Base-by-base conservation (phyloP, 2,329 filamentous ascomycete species). In the Phaeosphaeria sp. region DNA sequence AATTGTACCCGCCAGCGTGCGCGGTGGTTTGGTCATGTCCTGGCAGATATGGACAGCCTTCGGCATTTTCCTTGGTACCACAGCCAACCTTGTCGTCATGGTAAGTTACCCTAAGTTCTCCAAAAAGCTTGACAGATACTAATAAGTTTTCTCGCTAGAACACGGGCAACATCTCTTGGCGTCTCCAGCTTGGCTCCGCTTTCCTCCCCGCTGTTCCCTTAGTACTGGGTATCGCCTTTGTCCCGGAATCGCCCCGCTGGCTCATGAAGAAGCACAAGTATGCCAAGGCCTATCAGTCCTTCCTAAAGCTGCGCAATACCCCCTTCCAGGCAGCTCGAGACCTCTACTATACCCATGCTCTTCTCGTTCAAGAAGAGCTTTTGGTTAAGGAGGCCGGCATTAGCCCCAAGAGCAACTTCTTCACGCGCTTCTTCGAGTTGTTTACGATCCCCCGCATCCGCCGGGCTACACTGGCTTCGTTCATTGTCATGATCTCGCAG, bases 391-490 rank as follows among this genome's bases (percentile, higher is more conserved):
- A 76, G 41, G 65, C 70, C n/a, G 68, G 69, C 18, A 53, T 78
- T 22, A 70, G 71, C 46, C 65, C 69, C 9, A 73, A 74, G 52
- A 72, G 67, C 60, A 79, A 77, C 58, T 72, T 79, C 54, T 75
- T 80, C 61, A 78, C 69, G 1, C 73, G 78, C 41, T 79, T 80
- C 60, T 39, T 83, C 39, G 85, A 91, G 70, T 72, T 86, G 0
- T 90, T 92, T 68, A 90, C 87, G 11, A 84, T 92, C 55, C 88
- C 89, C 1, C 85, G 90, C 47, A 81, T 90, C 11, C 85, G 89
- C 15, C 84, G 89, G 42, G 92, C 92, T 2, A 93, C 88, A 3
- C 82, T 90, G 27, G 92, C 91, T 6, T 90, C 91, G 0, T 90
- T 88, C 63, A 87, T 87, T 1, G 90, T 94, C 64, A 96, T 96